Base-by-base conservation (phyloP, 208 protist genomes). In the Wallacemonas sp. region DNA sequence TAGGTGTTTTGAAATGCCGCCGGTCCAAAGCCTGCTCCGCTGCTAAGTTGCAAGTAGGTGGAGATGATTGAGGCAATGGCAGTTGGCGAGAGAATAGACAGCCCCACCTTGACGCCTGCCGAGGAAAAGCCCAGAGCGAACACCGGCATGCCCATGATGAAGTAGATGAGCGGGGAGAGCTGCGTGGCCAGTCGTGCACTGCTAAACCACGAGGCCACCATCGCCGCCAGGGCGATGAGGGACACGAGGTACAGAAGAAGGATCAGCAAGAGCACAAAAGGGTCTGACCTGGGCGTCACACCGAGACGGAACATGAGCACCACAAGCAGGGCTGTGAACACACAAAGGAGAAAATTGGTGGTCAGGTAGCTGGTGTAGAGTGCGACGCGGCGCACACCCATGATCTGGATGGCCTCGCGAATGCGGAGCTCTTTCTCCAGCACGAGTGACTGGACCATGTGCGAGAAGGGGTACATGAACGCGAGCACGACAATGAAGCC, bases 401-500 rank as follows among this genome's bases (percentile, higher is more conserved):
- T 89, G 54, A 89, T 86, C 22, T 85, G 70, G 52, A 86, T 66
- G 16, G 76, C 76, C 63, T 89, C 77, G 16, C 77, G 71, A 26
- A 89, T 76, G 36, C 77, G 76, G 28, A 80, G 36, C 46, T 89
- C 83, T 50, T 89, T 89, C 42, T 89, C 83, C 26, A 74, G 38
- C 31, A 88, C 82, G 39, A 86, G 57, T 3, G 68, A 50, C 50
- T 77, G 81, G 0, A 74, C 75, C 55, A 72, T 65, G 61, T 83
- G 78, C 2, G 65, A 77, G 16, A 88, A 63, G 10, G 79, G 76
- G 65, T 86, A 86, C 44, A 93, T 61, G 48, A 88, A 81, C 4
- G 65, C 55, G 16, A 93, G 57, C 12, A 88, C 82, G 57, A 93
- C 28, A n/a, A 94, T 55, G 46, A 88, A 80, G 55, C 82, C 63